Percentiles rank a stretch among this genome's conserved stretches.
These are phyloP conservation scores for Capsella rubella DNA, from an alignment of 441 rosid genomes.

Conservation along the genomic window DNA sequence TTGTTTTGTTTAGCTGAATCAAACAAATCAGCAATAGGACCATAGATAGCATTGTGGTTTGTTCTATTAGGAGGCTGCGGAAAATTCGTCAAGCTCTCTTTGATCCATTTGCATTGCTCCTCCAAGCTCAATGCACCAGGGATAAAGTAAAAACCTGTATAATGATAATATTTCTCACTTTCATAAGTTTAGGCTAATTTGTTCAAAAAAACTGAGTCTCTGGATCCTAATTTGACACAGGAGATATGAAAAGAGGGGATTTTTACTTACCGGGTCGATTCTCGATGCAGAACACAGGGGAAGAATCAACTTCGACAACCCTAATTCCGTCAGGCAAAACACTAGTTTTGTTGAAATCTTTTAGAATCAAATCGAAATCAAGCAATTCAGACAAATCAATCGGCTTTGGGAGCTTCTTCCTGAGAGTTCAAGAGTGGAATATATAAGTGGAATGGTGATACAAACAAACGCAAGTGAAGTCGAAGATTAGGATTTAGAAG, in stretches of 20 bases:
- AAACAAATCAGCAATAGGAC: slow-evolving; percentile 74
- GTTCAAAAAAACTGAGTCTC: not conserved
- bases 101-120: slow-evolving; percentile 84
- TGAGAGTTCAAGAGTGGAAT: slow-evolving; percentile 37
- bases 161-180: slow-evolving; percentile 6
- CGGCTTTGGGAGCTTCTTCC: slow-evolving; percentile 77
- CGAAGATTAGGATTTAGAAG: not conserved
- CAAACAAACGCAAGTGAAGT: slow-evolving; percentile 23
- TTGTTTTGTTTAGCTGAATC: slow-evolving; percentile 59
- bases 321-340: slow-evolving; percentile 64
- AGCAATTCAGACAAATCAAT: slow-evolving; percentile 77
- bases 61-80: slow-evolving; percentile 94
- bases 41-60: slow-evolving; percentile 83
- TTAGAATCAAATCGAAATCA: slow-evolving; percentile 63
- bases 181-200: slow-evolving; percentile 11
- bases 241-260: not conserved
- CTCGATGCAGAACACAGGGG: slow-evolving; percentile 65
- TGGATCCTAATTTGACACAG: not conserved
- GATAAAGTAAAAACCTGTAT: slow-evolving; percentile 81
- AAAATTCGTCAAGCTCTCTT: slow-evolving; percentile 74
- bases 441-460: not conserved
- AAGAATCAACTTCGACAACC: slow-evolving; percentile 43
- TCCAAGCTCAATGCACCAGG: slow-evolving; percentile 72
- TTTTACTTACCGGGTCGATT: slow-evolving; percentile 64
- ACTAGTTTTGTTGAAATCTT: slow-evolving; percentile 48